Conservation (phyloP, 495 filamentous ascomycete genomes). For the Saxophila tyrrhenica region DNA sequence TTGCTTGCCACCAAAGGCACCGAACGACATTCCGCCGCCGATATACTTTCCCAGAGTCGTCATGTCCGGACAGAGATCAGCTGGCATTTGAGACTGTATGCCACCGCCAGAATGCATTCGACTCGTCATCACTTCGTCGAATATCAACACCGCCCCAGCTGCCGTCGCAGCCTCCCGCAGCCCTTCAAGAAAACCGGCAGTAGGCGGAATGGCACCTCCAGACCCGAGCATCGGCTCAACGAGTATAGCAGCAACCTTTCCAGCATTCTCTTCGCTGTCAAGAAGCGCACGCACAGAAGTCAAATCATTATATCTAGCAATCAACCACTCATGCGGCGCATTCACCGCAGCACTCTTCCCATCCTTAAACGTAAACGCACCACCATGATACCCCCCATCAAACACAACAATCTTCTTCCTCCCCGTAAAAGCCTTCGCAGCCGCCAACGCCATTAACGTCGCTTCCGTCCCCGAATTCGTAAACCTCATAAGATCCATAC, state of each 20-base stretch:
- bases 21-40: slow-evolving; percentile 52
- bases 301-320: slow-evolving; percentile 42
- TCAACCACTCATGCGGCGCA: slow-evolving; percentile 34
- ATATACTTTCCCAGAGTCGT: slow-evolving; percentile 53
- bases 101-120: slow-evolving; percentile 39
- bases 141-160: slow-evolving; percentile 41
- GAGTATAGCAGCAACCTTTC: slow-evolving; percentile 42
- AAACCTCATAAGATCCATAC: slow-evolving; percentile 38
- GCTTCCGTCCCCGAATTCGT: slow-evolving; percentile 46
- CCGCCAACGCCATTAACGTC: slow-evolving; percentile 38
- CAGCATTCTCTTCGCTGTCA: slow-evolving; percentile 4
- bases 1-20: slow-evolving; percentile 48
- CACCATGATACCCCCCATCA: slow-evolving; percentile 41
- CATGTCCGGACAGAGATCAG: slow-evolving; percentile 41
- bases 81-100: slow-evolving; percentile 29
- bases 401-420: slow-evolving; percentile 39
- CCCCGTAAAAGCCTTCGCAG: slow-evolving; percentile 32
- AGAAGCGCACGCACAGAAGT: slow-evolving; percentile 20
- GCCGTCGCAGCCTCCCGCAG: slow-evolving; percentile 28
- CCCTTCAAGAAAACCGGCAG: slow-evolving; percentile 34
- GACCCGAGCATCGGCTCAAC: slow-evolving; percentile 49
- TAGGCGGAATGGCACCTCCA: slow-evolving; percentile 40
- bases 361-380: slow-evolving; percentile 32
- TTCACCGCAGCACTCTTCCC: slow-evolving; percentile 11
- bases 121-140: slow-evolving; percentile 58